Conservation (phyloP, 345 rosid species). For the Heritiera littoralis region DNA sequence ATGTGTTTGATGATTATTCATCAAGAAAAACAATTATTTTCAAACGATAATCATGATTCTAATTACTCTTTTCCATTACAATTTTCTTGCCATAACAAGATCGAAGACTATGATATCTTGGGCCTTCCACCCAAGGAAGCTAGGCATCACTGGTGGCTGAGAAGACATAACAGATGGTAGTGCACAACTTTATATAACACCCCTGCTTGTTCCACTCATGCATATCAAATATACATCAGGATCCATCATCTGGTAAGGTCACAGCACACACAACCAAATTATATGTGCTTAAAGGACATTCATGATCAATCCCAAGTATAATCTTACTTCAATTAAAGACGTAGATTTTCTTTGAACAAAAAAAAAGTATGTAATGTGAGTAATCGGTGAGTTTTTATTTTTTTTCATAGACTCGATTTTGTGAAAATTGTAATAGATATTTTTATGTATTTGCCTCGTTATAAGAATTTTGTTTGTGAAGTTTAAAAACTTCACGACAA, state of each 20-base stretch:
- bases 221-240: not conserved
- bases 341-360: not conserved
- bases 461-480: no score
- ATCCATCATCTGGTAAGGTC: not conserved
- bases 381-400: not conserved
- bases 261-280: not conserved
- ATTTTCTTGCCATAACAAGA: not conserved
- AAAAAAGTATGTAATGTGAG: not conserved
- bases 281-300: not conserved
- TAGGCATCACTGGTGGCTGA: not conserved
- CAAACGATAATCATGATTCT: not conserved
- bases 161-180: not conserved
- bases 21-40: not conserved
- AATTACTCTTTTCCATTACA: not conserved
- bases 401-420: no score
- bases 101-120: not conserved
- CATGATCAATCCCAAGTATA: not conserved
- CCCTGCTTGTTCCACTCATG: not conserved
- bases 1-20: constrained; percentile 10
- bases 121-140: constrained; percentile 16
- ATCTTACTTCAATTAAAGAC: no score
- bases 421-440: no score
- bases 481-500: no score
- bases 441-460: no score
- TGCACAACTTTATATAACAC: constrained; percentile 12